Evolutionary conservation across 257 asterid genomes (phyloP), one percentile per base, ranked within the genome.

Genomic region (Ilex aquifolium): DNA sequence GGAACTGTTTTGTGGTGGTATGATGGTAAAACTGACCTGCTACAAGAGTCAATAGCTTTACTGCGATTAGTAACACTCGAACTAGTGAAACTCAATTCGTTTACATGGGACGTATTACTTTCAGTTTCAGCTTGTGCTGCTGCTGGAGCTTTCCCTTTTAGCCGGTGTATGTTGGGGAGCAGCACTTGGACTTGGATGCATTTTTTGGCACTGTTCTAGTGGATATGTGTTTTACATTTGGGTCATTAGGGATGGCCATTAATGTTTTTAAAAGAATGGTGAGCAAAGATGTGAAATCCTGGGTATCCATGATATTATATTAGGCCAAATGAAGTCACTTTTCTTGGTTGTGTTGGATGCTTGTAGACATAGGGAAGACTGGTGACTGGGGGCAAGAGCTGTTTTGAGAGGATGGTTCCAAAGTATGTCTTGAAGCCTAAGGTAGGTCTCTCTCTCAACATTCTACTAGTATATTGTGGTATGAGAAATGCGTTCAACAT

Each of bases 1-100:
- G 95, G 92, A 87, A 87, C 75, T 82, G 85, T 75, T 75, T 84
- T 12, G 77, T 87, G n/a, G 86, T 82, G 66, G 79, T 75, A 53
- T 82, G 27, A 84, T 73, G 83, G 85, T 11, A 84, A 72, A 78
- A 46, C 36, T 27, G 76, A 79, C 32, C 69, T 66, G 64, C 51
- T 80, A 48, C 72, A 77, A 68, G 83, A 72, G 61, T 84, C 90
- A 15, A 13, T 67, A 32, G 69, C 50, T 15, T 44, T 82, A 66
- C 39, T 84, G 57, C 64, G 68, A 44, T 56, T 60, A 27, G 80
- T 84, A 83, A 75, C 74, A 84, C 71, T 62, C 15, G 63, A 69
- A 17, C 30, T 31, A 2, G 11, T 72, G 40, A 68, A 36, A 57
- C 85, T 86, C 1, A 82, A 82, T 72, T 76, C 88, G 12, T 84